Evolutionary conservation across 2,329 filamentous ascomycete species (phyloP), one percentile per base, ranked within the genome.

Genomic region (Niveomyces coronatus): DNA sequence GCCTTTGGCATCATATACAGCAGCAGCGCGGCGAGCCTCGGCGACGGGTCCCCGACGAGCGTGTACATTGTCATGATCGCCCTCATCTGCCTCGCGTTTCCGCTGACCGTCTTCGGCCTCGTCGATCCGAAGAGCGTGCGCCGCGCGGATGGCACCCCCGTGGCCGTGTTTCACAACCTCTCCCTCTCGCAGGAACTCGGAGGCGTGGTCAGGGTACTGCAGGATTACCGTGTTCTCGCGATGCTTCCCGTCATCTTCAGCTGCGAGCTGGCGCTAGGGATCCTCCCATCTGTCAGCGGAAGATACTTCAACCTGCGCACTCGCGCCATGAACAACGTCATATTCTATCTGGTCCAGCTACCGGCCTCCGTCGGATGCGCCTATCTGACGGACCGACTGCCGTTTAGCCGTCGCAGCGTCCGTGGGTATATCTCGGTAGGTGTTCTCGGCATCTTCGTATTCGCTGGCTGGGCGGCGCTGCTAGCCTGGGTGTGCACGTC

Each of bases 111-210:
- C 4, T 19, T 45, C 28, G 46, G 47, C 16, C 37, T 52, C 13
- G 42, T 48, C 34, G 42, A 33, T 28, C 51, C 49, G 26, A 45
- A 44, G 27, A 48, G 44, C 22, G 45, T 52, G 24, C 45, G 47
- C 42, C 32, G 44, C 8, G 9, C 27, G 11, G 44, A 46, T 24
- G 43, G 43, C 7, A 39, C 39, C 17, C 32, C 37, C 18, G 36
- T 46, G 15, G 44, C 44, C 4, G 28, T 45, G 9, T 45, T 46
- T 35, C 38, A 45, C 27, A 37, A 34, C 15, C 40, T 38, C 13
- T 35, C 43, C 7, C 27, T 46, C 23, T 14, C 14, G 13, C 36
- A 45, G 16, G 44, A 46, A 31, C 16, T 46, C 8, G 14, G 15
- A 9, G 44, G 44, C 7, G 35, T 46, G 15, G 17, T 22, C 17